Evolutionary conservation across 140 eudicot species (phyloP).

Genomic region (Anethum foeniculum): DNA sequence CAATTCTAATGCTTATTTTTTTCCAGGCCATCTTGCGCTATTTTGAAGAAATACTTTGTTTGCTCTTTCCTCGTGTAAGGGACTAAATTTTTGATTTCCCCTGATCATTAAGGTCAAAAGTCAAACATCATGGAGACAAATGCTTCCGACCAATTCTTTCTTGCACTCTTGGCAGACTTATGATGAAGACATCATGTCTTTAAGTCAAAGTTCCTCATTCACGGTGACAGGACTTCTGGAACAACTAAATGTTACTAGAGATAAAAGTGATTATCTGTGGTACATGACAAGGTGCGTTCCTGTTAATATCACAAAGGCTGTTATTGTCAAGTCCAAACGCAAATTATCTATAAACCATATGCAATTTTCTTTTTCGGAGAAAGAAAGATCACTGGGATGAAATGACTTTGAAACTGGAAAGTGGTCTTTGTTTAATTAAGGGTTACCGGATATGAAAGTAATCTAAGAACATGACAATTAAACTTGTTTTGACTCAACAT

Average conservation of each 20-base stretch:
- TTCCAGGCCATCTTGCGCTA: background rate
- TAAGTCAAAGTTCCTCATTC: conserved; percentile 35
- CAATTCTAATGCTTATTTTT: background rate
- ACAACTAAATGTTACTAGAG: conserved; percentile 77
- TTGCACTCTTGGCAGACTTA: conserved; percentile 61
- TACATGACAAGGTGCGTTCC: conserved; percentile 63
- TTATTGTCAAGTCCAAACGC: background rate
- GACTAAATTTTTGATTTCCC: background rate
- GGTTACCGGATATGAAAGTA: background rate
- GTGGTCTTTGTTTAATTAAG: background rate
- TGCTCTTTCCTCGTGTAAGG: background rate
- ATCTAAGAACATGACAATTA: background rate
- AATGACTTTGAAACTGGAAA: background rate
- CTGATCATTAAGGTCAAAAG: conserved; percentile 49
- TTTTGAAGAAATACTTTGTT: background rate
- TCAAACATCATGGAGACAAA: conserved; percentile 63
- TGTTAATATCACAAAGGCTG: background rate
- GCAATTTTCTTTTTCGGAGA: background rate
- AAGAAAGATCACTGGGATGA: background rate
- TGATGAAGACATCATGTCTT: conserved; percentile 50
- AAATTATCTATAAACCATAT: background rate
- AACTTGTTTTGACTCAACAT: conserved; percentile 11
- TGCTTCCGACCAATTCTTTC: conserved; percentile 47
- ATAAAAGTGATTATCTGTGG: conserved; percentile 86
- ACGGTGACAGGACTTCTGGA: conserved; percentile 69